These are phyloP conservation scores for Leccinum disarticulatum DNA, from an alignment of 768 basidiomycete genomes.

Conservation along the genomic window DNA sequence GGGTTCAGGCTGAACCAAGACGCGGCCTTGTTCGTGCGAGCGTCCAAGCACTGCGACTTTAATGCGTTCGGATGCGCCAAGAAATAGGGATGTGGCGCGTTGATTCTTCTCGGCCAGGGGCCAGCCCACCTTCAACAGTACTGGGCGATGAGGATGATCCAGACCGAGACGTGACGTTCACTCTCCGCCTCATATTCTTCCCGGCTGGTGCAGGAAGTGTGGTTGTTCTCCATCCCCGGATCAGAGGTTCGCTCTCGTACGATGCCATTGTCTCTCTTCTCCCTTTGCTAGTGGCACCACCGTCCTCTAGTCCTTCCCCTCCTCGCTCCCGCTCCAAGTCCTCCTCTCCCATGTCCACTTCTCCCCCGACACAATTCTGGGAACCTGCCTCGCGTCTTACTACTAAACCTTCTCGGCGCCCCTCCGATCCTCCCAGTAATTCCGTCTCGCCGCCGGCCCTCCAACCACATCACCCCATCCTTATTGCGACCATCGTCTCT, in stretches of 20 bases:
- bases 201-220: too few species aligned
- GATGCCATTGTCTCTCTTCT: slow-evolving; percentile 51
- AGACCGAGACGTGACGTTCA: slow-evolving; percentile 47
- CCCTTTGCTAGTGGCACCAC: slow-evolving; percentile 38
- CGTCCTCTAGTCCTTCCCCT: neutral
- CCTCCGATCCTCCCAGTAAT: too few species aligned
- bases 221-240: too few species aligned
- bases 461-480: slow-evolving; percentile 35
- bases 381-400: neutral
- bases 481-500: slow-evolving; percentile 36
- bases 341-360: neutral
- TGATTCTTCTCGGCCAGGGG: neutral
- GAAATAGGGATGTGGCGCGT: slow-evolving; percentile 36
- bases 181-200: slow-evolving; percentile 17
- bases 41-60: slow-evolving; percentile 63
- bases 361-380: too few species aligned
- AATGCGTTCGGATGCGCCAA: slow-evolving; percentile 47
- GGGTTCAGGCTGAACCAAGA: slow-evolving; percentile 47
- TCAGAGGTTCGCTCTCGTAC: slow-evolving; percentile 24
- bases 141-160: neutral
- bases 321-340: neutral
- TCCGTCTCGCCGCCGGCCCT: slow-evolving; percentile 2
- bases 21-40: slow-evolving; percentile 62
- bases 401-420: neutral
- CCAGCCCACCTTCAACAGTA: neutral